Evolutionary conservation across 169 alveolate species (phyloP).

Genomic region (Ichthyophthirius multifiliis): DNA sequence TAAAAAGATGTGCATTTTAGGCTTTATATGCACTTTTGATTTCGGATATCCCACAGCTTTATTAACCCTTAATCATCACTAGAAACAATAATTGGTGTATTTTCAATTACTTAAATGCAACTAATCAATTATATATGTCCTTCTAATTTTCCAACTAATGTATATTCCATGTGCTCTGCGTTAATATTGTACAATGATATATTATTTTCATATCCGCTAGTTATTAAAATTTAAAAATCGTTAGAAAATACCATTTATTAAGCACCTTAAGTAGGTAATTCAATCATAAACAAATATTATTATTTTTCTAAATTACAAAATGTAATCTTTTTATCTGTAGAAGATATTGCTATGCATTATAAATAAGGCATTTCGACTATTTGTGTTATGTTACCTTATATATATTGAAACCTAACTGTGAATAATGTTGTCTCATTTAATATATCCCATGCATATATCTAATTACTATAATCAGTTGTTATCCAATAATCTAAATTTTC

Average conservation of each 20-base stretch:
- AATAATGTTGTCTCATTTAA: not conserved
- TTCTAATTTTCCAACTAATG: constrained; percentile 1
- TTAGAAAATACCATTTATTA: constrained; percentile 19
- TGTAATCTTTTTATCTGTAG: constrained; percentile 22
- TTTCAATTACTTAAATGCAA: constrained; percentile 18
- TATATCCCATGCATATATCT: constrained; percentile 25
- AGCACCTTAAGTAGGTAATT: constrained; percentile 9
- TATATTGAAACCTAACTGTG: not conserved
- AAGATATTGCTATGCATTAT: constrained; percentile 19
- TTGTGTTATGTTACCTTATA: constrained; percentile 11
- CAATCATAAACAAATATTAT: not conserved
- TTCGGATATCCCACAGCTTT: constrained; percentile 41
- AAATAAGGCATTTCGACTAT: constrained; percentile 29
- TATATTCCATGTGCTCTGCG: constrained; percentile 16
- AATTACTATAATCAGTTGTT: constrained; percentile 23
- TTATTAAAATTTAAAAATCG: constrained; percentile 13
- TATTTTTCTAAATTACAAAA: constrained; percentile 25
- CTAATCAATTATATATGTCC: constrained; percentile 30
- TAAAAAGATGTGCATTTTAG: constrained; percentile 1
- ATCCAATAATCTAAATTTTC: constrained; percentile 35
- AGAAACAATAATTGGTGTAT: constrained; percentile 29
- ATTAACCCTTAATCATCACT: constrained; percentile 35
- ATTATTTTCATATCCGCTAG: constrained; percentile 25
- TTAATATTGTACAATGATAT: constrained; percentile 21
- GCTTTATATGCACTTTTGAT: constrained; percentile 9